phyloP scores from a whole-genome alignment of 257 asterid species.

The Gynochthodes officinalis region DNA sequence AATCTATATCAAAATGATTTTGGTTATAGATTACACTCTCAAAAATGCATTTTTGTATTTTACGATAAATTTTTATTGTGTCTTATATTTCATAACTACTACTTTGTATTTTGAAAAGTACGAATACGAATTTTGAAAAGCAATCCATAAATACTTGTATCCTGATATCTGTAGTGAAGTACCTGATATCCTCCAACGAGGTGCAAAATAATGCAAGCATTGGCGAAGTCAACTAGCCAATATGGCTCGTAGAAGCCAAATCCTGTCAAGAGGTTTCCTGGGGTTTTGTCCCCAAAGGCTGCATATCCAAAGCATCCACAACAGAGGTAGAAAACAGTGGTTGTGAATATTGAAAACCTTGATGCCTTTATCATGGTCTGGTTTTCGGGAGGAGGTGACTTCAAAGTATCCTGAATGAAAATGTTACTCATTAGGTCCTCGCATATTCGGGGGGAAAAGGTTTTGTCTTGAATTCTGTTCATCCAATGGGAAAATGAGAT shows the following conservation, averaged over 20 bases:
- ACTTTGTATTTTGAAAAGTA: too few relatives aligned
- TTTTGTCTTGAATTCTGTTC: neutral
- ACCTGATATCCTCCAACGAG: conserved; percentile 81
- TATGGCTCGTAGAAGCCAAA: conserved; percentile 81
- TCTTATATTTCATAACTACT: too few relatives aligned
- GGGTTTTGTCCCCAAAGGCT: conserved; percentile 63
- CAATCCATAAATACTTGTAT: too few relatives aligned
- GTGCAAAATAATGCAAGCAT: conserved; percentile 60
- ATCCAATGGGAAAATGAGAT: neutral
- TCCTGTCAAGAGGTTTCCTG: conserved; percentile 77
- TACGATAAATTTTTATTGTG: too few relatives aligned
- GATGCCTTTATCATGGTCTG: conserved; percentile 67
- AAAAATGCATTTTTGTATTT: too few relatives aligned
- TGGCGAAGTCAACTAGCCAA: conserved; percentile 71
- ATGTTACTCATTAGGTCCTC: neutral
- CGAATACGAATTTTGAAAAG: too few relatives aligned
- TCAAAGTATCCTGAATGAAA: conserved; percentile 58
- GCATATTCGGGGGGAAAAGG: neutral
- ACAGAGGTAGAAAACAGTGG: conserved; percentile 61
- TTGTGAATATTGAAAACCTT: conserved; percentile 31
- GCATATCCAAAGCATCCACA: conserved; percentile 78
- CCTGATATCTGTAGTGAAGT: too few relatives aligned
- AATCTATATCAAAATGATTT: too few relatives aligned
- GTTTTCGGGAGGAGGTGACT: conserved; percentile 61
- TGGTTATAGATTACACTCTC: too few relatives aligned